phyloP scores from a whole-genome alignment of 2,329 filamentous ascomycete genomes.

The Botrytis sinoallii region DNA sequence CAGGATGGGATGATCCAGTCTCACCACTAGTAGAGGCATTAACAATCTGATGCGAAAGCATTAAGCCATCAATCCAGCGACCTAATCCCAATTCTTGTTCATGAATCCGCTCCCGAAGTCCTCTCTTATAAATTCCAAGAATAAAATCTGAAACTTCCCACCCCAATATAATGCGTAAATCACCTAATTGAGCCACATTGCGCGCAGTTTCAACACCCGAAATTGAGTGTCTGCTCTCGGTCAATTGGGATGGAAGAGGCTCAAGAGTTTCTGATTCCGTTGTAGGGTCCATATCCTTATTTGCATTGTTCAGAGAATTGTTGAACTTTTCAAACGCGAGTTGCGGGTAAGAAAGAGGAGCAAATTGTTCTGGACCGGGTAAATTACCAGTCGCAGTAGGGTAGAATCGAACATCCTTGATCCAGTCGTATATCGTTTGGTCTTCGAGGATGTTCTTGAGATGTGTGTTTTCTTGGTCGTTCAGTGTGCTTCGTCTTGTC shows the following conservation, averaged over 20 bases:
- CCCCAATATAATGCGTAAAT: not conserved
- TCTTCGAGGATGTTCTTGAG: conserved; percentile 58
- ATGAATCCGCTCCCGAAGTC: not conserved
- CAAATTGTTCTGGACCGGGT: conserved; percentile 46
- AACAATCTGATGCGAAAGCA: not conserved
- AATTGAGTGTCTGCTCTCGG: not conserved
- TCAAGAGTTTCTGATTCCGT: not conserved
- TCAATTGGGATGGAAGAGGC: not conserved
- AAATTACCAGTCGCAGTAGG: conserved; percentile 30
- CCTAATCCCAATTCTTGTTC: not conserved
- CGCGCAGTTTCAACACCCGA: too few species aligned
- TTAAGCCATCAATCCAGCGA: not conserved
- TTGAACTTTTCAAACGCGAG: conserved; percentile 43
- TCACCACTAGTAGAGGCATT: not conserved
- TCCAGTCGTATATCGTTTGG: conserved; percentile 57
- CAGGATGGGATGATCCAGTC: not conserved
- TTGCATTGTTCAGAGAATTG: not conserved
- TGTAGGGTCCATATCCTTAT: not conserved
- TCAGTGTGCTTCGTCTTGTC: not conserved
- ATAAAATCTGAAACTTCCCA: accelerated
- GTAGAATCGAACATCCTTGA: conserved; percentile 50
- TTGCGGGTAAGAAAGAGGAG: conserved; percentile 45
- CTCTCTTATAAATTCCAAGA: not conserved
- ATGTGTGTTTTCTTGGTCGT: conserved; percentile 52
- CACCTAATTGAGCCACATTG: not conserved